These are phyloP conservation scores for Mortierella polycephala DNA, from an alignment of 371 early-diverging fungal genomes.

Conservation along the genomic window DNA sequence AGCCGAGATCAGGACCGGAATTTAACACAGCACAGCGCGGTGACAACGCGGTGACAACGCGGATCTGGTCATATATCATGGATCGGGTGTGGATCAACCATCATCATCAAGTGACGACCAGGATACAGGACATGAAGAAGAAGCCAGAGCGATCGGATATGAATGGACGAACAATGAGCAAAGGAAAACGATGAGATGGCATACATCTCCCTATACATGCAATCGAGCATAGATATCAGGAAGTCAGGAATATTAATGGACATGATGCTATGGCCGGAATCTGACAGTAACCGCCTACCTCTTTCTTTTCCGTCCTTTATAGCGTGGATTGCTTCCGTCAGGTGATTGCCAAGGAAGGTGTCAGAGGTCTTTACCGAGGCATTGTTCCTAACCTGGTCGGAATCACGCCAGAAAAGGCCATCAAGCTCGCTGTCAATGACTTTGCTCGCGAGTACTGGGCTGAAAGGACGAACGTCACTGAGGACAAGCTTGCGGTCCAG, in stretches of 20 bases:
- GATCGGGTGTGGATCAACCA: too few relatives aligned
- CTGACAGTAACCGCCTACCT: not conserved
- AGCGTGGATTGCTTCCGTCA: slow-evolving; percentile 76
- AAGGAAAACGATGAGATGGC: too few relatives aligned
- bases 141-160: too few relatives aligned
- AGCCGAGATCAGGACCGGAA: not conserved
- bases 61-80: too few relatives aligned
- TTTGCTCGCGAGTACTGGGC: slow-evolving; percentile 82
- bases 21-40: too few relatives aligned
- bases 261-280: not conserved
- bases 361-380: slow-evolving; percentile 83
- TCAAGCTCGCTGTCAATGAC: slow-evolving; percentile 97
- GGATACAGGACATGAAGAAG: too few relatives aligned
- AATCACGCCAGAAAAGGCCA: slow-evolving; percentile 98
- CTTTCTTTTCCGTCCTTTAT: not conserved
- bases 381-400: slow-evolving; percentile 77
- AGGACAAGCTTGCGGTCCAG: slow-evolving; percentile 75
- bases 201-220: too few relatives aligned
- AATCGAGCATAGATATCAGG: too few relatives aligned
- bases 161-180: too few relatives aligned
- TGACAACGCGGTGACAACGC: too few relatives aligned
- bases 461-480: slow-evolving; percentile 55
- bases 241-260: too few relatives aligned
- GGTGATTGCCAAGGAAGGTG: slow-evolving; percentile 77
- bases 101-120: too few relatives aligned